Base-by-base conservation (phyloP, 495 filamentous ascomycete species). In the Elasticomyces elasticus region DNA sequence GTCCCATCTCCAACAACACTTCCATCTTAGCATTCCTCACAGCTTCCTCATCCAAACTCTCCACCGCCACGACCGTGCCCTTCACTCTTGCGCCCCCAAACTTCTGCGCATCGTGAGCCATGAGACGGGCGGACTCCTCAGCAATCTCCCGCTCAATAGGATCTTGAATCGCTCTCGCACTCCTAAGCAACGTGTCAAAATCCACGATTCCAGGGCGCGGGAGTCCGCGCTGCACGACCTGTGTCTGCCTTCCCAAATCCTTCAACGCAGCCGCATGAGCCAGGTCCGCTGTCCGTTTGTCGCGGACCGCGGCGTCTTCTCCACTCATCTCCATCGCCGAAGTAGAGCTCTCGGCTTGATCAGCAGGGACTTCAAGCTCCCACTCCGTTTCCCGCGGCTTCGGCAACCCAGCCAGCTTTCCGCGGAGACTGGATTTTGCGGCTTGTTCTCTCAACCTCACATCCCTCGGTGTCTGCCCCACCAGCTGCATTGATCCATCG, bases 331-430 rank as follows among this genome's bases (percentile, higher is more conserved):
- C 75, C 40, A 78, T 65, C 4, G 72, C 71, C 43, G 71, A 68
- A 5, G 72, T 71, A 49, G 71, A 68, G 17, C 61, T 49, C 64
- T 94, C 89, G 47, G 76, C 72, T 33, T 84, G 76, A 50, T 95
- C 90, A 43, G 92, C 89, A 0, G 92, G 92, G 28, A 94, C 74
- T 67, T 95, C 94, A 26, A 96, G 74, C 54, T 96, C 89, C 80
- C 83, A 94, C 55, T 95, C 89, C 0, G 80, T 83, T 56, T 92
- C 85, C 64, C 90, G 95, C 0, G 92, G 91, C 64, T 87, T 94
- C 12, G 92, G 92, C 23, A 98, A 77, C 2, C 84, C 75, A n/a
- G 88, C 77, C 38, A 98, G 79, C 60, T 83, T 80, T 66, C 69
- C 66, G 56, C 79, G 79, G 28, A 98, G 77, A 55, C 81, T 79